Evolutionary conservation across 106 monocot species (phyloP), one percentile per base, ranked within the genome.

Genomic region (Vanilla planifolia): DNA sequence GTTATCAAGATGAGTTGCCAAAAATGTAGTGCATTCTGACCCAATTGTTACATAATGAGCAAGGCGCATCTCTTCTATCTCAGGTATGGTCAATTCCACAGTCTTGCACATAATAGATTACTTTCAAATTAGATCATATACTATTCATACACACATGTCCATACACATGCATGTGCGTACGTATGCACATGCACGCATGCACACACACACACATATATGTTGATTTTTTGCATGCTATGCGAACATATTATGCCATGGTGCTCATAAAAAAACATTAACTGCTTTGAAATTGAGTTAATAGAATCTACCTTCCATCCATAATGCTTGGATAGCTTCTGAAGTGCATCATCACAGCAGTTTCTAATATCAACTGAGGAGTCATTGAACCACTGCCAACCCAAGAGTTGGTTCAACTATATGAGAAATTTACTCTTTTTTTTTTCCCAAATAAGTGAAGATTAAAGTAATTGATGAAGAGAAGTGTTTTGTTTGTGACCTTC

Each of bases 281-380:
- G n/a, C n/a, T n/a, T n/a, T n/a, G n/a, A n/a, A n/a, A n/a, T n/a
- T n/a, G n/a, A n/a, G n/a, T n/a, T n/a, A n/a, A n/a, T n/a, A n/a
- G n/a, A n/a, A n/a, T n/a, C 6, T 75, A 93, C 93, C 93, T 93
- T 82, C 93, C 93, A 93, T n/a, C 75, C 85, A 68, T 85, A 79
- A 53, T 66, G 60, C 55, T 52, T 72, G 29, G 61, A 64, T 26
- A 93, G 69, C 76, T 75, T 73, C 5, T 71, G 37, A n/a, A 93
- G 41, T 55, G 93, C 77, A 48, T 70, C 45, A 50, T 82, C 66
- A 51, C 93, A 93, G 30, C 85, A 82, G 33, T 21, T 67, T 83
- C 77, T 89, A 19, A 93, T 82, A 46, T 85, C 89, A 4, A 77
- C 70, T 15, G 76, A 60, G 59, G 76, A 72, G 61, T 93, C 89